Evolutionary conservation across 2,329 filamentous ascomycete genomes (phyloP).

Genomic region (Talaromyces sp.): DNA sequence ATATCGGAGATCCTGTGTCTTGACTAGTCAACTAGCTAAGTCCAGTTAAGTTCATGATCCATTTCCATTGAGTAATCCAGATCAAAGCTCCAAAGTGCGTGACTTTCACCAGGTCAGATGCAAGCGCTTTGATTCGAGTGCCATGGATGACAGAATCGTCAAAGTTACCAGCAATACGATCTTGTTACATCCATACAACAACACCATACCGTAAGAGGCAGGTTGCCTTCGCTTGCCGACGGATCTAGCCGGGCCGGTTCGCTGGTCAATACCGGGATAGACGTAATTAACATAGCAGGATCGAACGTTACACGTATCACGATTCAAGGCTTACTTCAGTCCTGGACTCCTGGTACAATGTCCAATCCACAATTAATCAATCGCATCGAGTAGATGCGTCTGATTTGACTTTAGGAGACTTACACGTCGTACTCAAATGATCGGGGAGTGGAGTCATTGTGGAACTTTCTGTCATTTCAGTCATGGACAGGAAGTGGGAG

Average conservation of each 20-base stretch:
- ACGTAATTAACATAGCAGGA: neutral
- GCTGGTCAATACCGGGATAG: neutral
- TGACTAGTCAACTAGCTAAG: no score
- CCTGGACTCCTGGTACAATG: neutral
- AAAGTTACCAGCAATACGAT: slow-evolving; percentile 2
- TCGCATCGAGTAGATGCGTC: neutral
- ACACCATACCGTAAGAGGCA: neutral
- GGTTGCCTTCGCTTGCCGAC: slow-evolving; percentile 8
- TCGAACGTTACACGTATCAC: neutral
- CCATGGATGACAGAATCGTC: neutral
- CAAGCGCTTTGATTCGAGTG: neutral
- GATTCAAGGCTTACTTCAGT: neutral
- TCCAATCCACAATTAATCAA: neutral
- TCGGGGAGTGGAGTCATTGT: slow-evolving; percentile 1
- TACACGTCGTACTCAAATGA: neutral
- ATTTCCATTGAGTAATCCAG: neutral
- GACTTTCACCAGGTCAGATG: neutral
- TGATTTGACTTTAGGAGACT: neutral
- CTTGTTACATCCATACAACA: neutral
- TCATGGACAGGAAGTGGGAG: neutral
- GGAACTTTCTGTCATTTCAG: neutral
- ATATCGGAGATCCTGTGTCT: neutral
- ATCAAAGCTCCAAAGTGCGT: neutral
- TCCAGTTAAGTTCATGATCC: no score
- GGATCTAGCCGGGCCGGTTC: slow-evolving; percentile 10